Percentiles rank a stretch among this genome's conserved stretches.
Conservation (phyloP, 805 yeast species). For the Lipomyces sp. region DNA sequence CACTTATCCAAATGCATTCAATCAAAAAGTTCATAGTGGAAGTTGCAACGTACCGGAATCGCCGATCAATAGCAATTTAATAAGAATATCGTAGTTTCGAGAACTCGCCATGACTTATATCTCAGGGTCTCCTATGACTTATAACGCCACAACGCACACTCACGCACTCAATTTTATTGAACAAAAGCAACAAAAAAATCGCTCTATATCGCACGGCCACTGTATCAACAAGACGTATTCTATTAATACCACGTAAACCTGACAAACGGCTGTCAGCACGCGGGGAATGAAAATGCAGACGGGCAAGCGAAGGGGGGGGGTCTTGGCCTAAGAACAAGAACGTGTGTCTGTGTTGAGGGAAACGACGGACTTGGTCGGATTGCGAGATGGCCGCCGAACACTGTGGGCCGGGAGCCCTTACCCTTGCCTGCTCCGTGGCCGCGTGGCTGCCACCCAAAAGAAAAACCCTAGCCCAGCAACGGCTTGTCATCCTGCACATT, state of each 20-base stretch:
- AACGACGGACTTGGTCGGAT: background rate
- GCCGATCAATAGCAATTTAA: conserved; percentile 69
- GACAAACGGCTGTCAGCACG: background rate
- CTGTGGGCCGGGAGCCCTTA: background rate
- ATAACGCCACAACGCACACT: background rate
- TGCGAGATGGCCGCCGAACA: background rate
- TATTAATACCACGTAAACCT: background rate
- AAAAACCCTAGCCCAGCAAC: background rate
- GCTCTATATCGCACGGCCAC: background rate
- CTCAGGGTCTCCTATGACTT: background rate
- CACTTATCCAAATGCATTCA: background rate
- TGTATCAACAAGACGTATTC: background rate
- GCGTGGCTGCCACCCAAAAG: background rate
- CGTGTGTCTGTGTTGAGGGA: background rate
- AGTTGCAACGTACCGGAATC: conserved; percentile 63
- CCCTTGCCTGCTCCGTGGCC: background rate
- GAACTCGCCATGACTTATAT: conserved; percentile 38
- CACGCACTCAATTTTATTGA: background rate
- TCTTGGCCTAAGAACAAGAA: no score
- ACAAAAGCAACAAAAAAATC: background rate
- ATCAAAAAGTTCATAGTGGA: background rate
- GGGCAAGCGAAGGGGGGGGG: background rate
- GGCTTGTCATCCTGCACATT: background rate
- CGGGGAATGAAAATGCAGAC: background rate
- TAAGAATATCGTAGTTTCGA: conserved; percentile 40